These are phyloP conservation scores for Beauveria rudraprayagi DNA, from an alignment of 2,329 filamentous ascomycete species.

Conservation along the genomic window DNA sequence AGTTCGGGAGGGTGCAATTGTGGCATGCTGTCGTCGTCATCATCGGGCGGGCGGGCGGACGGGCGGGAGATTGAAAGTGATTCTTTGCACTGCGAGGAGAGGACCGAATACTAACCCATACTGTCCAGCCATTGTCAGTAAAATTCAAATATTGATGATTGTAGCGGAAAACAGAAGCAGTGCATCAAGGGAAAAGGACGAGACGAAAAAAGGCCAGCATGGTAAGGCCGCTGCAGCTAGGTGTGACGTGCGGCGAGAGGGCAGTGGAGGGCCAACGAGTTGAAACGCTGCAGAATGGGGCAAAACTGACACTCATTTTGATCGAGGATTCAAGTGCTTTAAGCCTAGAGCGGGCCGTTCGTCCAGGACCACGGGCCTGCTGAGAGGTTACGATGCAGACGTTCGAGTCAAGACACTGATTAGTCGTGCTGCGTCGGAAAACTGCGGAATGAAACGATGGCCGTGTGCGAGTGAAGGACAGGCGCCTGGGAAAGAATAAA, in stretches of 20 bases:
- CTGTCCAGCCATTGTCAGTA: constrained; percentile 30
- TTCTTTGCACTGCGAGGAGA: neutral
- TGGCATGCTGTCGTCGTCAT: neutral
- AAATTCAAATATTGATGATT: neutral
- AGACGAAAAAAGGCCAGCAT: constrained; percentile 12
- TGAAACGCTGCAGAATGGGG: constrained; percentile 16
- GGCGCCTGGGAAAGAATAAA: neutral
- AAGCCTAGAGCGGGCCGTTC: constrained; percentile 2
- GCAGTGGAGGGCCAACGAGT: constrained; percentile 11
- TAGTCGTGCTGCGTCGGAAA: neutral
- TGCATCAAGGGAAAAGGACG: constrained; percentile 14
- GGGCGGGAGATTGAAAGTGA: neutral
- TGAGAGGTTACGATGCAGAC: neutral
- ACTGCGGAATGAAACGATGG: neutral
- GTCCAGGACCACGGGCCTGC: neutral
- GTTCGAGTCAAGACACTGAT: neutral
- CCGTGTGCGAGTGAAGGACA: too few relatives aligned
- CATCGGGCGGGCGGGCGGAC: neutral
- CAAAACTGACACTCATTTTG: constrained; percentile 25
- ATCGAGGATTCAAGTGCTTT: constrained; percentile 1
- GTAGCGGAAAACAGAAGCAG: neutral
- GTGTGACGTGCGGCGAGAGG: neutral
- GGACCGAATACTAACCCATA: constrained; percentile 42
- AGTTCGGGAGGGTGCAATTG: neutral
- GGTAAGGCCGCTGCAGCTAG: neutral